Evolutionary conservation across 2,329 filamentous ascomycete species (phyloP).

Genomic region (Cordyceps militaris): DNA sequence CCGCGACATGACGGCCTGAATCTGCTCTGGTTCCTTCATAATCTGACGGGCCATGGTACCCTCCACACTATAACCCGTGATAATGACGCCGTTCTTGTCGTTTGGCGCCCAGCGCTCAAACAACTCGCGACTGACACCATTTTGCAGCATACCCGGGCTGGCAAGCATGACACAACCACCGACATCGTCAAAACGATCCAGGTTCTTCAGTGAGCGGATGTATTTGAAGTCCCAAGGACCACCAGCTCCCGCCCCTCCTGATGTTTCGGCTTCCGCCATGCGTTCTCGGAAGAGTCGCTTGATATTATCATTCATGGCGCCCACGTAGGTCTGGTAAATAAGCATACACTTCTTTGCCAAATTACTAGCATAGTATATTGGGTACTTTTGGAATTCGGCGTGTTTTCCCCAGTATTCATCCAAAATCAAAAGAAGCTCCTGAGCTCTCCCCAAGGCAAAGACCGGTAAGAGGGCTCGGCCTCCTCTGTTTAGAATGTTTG

Average conservation of each 20-base stretch:
- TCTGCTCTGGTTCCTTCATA: slow-evolving; percentile 89
- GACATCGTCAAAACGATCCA: slow-evolving; percentile 93
- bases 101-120: slow-evolving; percentile 94
- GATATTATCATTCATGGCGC: slow-evolving; percentile 99
- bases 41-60: slow-evolving; percentile 97
- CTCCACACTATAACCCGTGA: slow-evolving; percentile 97
- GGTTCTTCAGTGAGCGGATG: slow-evolving; percentile 82
- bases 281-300: slow-evolving; percentile 88
- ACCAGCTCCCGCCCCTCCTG: slow-evolving; percentile 69
- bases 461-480: slow-evolving; percentile 92
- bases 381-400: slow-evolving; percentile 77
- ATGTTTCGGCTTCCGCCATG: slow-evolving; percentile 82
- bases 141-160: slow-evolving; percentile 96
- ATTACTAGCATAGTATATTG: slow-evolving; percentile 96
- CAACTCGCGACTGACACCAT: slow-evolving; percentile 85
- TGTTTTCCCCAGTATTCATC: slow-evolving; percentile 97
- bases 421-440: slow-evolving; percentile 87
- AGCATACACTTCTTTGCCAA: slow-evolving; percentile 96
- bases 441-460: slow-evolving; percentile 87
- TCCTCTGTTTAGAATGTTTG: slow-evolving; percentile 80
- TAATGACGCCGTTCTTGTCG: slow-evolving; percentile 95
- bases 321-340: slow-evolving; percentile 96
- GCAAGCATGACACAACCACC: slow-evolving; percentile 96
- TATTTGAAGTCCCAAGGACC: slow-evolving; percentile 96
- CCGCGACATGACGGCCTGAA: slow-evolving; percentile 85